Base-by-base conservation (phyloP, 805 yeast species). In the Nakazawaea peltata region DNA sequence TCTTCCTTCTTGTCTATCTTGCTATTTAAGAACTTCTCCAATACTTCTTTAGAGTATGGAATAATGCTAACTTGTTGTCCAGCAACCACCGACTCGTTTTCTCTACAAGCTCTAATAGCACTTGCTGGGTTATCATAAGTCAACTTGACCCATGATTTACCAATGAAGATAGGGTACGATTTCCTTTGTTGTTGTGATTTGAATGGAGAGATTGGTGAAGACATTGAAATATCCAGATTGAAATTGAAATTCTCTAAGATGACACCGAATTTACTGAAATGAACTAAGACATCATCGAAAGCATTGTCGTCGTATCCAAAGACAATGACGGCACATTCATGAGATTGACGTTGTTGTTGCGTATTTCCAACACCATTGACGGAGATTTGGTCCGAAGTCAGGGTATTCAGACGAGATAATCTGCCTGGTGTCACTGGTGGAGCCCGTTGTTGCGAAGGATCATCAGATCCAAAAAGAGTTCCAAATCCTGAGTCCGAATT, bases 101-200 rank as follows among this genome's bases (percentile, higher is more conserved):
- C 95, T 44, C 82, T 77, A 29, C 88, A 60, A 0, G 98, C 96
- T 37, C 94, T 75, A 13, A 74, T 55, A 2, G 95, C 96, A 8
- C 88, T 70, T 2, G 79, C 63, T 6, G 81, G 72, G 40, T 77
- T 79, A 39, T 77, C 81, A 54, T 75, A 92, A 3, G 97, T 88
- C 36, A 90, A 53, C 51, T 87, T 83, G n/a, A 88, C 77, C 97
- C 97, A 90, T 26, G 84, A 77, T 30, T 76, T 71, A 1, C 97
- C 97, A 10, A 88, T 71, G 56, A 75, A 82, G 7, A 90, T 79
- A 3, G 96, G 94, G 22, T 54, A 39, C 49, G 61, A 54, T 44
- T 57, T 64, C 10, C 32, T 34, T 5, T 24, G 19, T n/a, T n/a
- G n/a, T 16, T 16, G 30, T 27, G 33, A 28, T 27, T 30, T 29